Conservation (phyloP, 208 protist genomes). For the Leishmania amazonensis region DNA sequence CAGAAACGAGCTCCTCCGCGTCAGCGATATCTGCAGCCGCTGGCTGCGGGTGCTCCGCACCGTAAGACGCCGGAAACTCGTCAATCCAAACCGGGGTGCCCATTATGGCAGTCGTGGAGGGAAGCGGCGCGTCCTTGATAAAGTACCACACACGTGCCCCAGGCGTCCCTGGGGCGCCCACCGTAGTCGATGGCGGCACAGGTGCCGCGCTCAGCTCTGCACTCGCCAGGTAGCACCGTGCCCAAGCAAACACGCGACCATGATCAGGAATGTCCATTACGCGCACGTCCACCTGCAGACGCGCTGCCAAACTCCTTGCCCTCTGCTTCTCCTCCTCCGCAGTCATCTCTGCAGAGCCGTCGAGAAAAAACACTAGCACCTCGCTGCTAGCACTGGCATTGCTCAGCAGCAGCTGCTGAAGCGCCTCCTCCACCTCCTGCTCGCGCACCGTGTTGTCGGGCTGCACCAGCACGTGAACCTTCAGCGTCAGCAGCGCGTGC, state of each 20-base stretch:
- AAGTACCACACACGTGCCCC: slow-evolving; percentile 43
- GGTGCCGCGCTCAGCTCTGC: not conserved
- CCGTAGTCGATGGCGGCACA: not conserved
- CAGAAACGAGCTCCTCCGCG: not conserved
- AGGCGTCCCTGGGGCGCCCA: not conserved
- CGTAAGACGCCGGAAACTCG: slow-evolving; percentile 9
- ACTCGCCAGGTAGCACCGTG: slow-evolving; percentile 6
- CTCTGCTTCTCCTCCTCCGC: slow-evolving; percentile 15
- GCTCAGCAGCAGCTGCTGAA: slow-evolving; percentile 16
- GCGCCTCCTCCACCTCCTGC: slow-evolving; percentile 32
- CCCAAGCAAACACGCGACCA: slow-evolving; percentile 33
- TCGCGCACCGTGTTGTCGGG: slow-evolving; percentile 33
- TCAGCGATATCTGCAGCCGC: not conserved
- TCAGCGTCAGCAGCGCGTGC: slow-evolving; percentile 22
- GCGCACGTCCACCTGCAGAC: slow-evolving; percentile 24
- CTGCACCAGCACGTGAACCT: slow-evolving; percentile 26
- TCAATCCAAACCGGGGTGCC: slow-evolving; percentile 29
- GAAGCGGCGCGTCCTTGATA: slow-evolving; percentile 20
- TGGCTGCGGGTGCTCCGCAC: not conserved
- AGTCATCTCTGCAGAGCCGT: not conserved
- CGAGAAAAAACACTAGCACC: slow-evolving; percentile 22
- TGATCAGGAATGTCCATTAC: slow-evolving; percentile 37
- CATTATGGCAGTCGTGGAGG: slow-evolving; percentile 12
- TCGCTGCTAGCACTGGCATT: slow-evolving; percentile 17
- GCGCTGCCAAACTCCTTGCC: slow-evolving; percentile 8